Conservation (phyloP, 306 rosid genomes). For the Vigna unguiculata region DNA sequence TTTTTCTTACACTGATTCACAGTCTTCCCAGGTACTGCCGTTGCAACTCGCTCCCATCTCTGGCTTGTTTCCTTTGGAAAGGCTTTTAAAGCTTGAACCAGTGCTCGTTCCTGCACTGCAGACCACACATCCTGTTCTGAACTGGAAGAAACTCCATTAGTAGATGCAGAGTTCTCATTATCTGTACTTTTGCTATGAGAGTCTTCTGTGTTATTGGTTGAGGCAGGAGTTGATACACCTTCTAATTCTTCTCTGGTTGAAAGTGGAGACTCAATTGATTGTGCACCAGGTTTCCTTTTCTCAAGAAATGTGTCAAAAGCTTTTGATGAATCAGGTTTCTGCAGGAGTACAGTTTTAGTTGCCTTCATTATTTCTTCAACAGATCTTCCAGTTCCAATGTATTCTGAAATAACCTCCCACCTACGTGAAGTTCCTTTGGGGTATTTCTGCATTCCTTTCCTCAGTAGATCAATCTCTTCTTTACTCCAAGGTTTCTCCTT, state of each 20-base stretch:
- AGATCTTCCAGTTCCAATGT: slow-evolving; percentile 90
- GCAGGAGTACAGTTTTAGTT: slow-evolving; percentile 91
- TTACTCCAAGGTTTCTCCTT: slow-evolving; percentile 93
- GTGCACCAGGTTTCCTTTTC: slow-evolving; percentile 88
- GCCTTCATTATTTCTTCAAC: slow-evolving; percentile 98
- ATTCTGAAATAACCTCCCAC: slow-evolving; percentile 98
- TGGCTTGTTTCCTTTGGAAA: slow-evolving; percentile 89
- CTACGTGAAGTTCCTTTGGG: slow-evolving; percentile 96
- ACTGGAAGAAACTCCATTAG: slow-evolving; percentile 62
- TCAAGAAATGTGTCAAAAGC: slow-evolving; percentile 95
- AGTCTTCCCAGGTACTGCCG: slow-evolving; percentile 94
- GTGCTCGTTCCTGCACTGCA: slow-evolving; percentile 87
- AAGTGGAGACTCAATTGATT: slow-evolving; percentile 88
- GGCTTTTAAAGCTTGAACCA: slow-evolving; percentile 94
- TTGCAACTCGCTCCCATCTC: slow-evolving; percentile 93
- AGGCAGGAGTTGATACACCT: slow-evolving; percentile 52
- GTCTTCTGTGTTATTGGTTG: slow-evolving; percentile 42
- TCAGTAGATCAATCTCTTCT: slow-evolving; percentile 92
- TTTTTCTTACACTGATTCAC: slow-evolving; percentile 94
- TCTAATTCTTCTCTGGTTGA: slow-evolving; percentile 82
- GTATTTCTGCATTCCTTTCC: slow-evolving; percentile 85
- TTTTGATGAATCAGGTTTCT: slow-evolving; percentile 92
- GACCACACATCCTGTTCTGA: slow-evolving; percentile 89
- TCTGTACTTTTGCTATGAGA: slow-evolving; percentile 50
- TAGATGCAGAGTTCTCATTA: slow-evolving; percentile 44